These are phyloP conservation scores for Ceratocystis ficicola DNA, from an alignment of 2,329 filamentous ascomycete species.

Conservation along the genomic window DNA sequence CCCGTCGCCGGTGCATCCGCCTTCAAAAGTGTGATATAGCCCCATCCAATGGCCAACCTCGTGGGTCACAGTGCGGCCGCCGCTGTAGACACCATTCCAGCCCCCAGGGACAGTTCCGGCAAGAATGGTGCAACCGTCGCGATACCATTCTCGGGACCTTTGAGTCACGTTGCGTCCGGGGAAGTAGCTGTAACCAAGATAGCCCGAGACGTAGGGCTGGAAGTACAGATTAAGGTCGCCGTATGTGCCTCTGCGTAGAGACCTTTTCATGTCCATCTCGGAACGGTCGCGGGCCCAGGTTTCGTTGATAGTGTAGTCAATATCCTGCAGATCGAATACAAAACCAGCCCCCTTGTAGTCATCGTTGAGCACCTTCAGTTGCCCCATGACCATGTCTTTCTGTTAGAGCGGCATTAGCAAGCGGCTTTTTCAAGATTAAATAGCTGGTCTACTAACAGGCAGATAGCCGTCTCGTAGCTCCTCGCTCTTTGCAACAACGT, in stretches of 20 bases:
- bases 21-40: constrained; percentile 38
- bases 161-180: constrained; percentile 29
- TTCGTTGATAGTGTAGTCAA: constrained; percentile 36
- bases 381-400: constrained; percentile 30
- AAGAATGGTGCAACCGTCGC: constrained; percentile 34
- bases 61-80: constrained; percentile 31
- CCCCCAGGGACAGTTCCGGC: constrained; percentile 32
- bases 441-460: constrained; percentile 27
- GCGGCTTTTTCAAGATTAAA: not conserved
- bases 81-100: constrained; percentile 28
- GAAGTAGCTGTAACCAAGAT: constrained; percentile 39
- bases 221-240: constrained; percentile 31
- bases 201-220: constrained; percentile 29
- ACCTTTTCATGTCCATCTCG: constrained; percentile 36
- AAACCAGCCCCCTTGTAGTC: constrained; percentile 36
- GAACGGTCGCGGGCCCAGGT: constrained; percentile 34
- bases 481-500: constrained; percentile 30
- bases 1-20: constrained; percentile 30
- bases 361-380: constrained; percentile 37
- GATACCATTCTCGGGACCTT: constrained; percentile 29
- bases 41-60: constrained; percentile 41
- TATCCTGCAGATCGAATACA: constrained; percentile 35
- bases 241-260: constrained; percentile 37
- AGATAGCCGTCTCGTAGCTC: constrained; percentile 29
- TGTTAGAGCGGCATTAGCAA: constrained; percentile 23